A percentile compares a stretch with the other conserved stretches of the same genome.
Conservation (phyloP, 2,329 filamentous ascomycete species). For the Diaporthe citriasiana region DNA sequence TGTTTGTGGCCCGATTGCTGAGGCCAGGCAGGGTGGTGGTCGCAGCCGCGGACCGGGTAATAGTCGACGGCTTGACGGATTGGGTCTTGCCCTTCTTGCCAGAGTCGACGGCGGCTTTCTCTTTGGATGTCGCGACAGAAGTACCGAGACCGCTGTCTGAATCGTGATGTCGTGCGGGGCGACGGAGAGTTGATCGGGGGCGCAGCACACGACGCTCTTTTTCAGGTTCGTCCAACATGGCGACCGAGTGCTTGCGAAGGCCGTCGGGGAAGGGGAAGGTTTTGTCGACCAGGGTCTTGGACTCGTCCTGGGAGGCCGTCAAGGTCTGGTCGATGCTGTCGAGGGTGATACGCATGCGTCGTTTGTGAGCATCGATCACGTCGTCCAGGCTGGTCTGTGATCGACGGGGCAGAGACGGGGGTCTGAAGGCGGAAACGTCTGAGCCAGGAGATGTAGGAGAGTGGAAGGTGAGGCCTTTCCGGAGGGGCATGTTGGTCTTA, state of each 20-base stretch:
- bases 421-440: slow-evolving; percentile 58
- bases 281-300: slow-evolving; percentile 64
- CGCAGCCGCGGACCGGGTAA: slow-evolving; percentile 71
- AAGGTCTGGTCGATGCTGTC: slow-evolving; percentile 75
- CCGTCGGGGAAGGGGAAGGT: slow-evolving; percentile 72
- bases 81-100: slow-evolving; percentile 57
- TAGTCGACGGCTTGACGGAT: slow-evolving; percentile 63
- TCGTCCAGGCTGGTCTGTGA: slow-evolving; percentile 80
- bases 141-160: slow-evolving; percentile 93
- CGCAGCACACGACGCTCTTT: slow-evolving; percentile 65
- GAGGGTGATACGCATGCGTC: slow-evolving; percentile 77
- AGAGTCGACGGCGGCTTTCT: slow-evolving; percentile 62
- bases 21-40: slow-evolving; percentile 70
- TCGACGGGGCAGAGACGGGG: slow-evolving; percentile 72
- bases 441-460: slow-evolving; percentile 59
- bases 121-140: slow-evolving; percentile 76
- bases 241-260: slow-evolving; percentile 69
- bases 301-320: slow-evolving; percentile 55
- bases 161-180: slow-evolving; percentile 74
- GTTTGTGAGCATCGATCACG: slow-evolving; percentile 77
- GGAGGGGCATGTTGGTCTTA: slow-evolving; percentile 72
- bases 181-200: slow-evolving; percentile 63
- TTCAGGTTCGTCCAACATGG: slow-evolving; percentile 60
- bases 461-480: slow-evolving; percentile 79
- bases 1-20: slow-evolving; percentile 77